Percentiles rank a stretch among this genome's conserved stretches.
Conservation (phyloP, 345 rosid species). For the Arabidopsis suecica region DNA sequence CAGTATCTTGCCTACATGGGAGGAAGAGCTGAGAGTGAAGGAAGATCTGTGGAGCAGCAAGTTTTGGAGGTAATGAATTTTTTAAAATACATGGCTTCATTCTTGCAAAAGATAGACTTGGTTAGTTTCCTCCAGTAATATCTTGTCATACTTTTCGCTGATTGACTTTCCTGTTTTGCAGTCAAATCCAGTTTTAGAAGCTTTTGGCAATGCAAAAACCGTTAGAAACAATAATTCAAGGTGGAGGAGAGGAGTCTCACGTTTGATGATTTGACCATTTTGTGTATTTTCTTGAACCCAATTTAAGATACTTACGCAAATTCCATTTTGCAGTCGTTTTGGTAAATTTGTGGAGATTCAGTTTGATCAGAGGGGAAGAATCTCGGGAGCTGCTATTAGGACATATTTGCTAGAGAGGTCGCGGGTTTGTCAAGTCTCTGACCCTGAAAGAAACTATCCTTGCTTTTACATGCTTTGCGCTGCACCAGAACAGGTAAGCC, state of each 20-base stretch:
- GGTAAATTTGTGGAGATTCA: conserved; percentile 99
- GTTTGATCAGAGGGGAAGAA: conserved; percentile 78
- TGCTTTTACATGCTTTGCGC: conserved; percentile 99
- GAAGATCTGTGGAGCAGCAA: conserved; percentile 91
- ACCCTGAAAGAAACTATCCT: conserved; percentile 98
- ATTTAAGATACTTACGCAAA: conserved; percentile 25
- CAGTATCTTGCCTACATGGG: conserved; percentile 94
- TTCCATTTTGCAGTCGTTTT: conserved; percentile 74
- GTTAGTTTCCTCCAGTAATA: conserved; percentile 14
- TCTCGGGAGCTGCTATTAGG: conserved; percentile 98
- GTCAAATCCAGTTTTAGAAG: conserved; percentile 99
- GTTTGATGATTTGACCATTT: conserved; percentile 9
- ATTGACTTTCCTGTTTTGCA: conserved; percentile 45
- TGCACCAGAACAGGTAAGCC: conserved; percentile 77
- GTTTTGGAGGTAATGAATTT: conserved; percentile 77
- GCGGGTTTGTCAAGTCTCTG: conserved; percentile 98
- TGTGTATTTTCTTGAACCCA: conserved; percentile 35
- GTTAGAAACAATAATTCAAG: conserved; percentile 97
- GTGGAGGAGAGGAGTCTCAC: conserved; percentile 47
- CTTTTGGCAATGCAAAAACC: conserved; percentile 99
- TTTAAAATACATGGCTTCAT: not conserved
- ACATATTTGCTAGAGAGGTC: conserved; percentile 96
- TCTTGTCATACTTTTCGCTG: conserved; percentile 18
- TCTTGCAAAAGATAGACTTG: not conserved
- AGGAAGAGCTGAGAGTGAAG: conserved; percentile 79